Percentiles rank a stretch among this genome's conserved stretches.
These are phyloP conservation scores for Rhizophora apiculata DNA, from an alignment of 345 rosid species.

Conservation along the genomic window DNA sequence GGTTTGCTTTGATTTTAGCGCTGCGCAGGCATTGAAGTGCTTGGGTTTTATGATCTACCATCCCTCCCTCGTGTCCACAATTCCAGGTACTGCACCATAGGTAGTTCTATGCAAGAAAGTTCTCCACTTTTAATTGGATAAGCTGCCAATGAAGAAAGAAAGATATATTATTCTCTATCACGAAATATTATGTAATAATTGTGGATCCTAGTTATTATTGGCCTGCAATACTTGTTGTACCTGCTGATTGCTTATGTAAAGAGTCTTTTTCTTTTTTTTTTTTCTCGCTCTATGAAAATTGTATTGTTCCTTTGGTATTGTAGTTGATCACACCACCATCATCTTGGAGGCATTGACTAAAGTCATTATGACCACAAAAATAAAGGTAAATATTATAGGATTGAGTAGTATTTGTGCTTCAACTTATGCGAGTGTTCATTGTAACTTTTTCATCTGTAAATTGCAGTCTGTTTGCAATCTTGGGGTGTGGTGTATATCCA, in stretches of 20 bases:
- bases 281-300: neutral
- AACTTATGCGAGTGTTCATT: neutral
- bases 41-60: slow-evolving; percentile 54
- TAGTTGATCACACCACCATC: slow-evolving; percentile 31
- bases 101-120: too few species aligned
- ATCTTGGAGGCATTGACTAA: slow-evolving; percentile 38
- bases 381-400: slow-evolving; percentile 34
- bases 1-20: slow-evolving; percentile 26
- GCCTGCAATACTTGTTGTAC: too few species aligned
- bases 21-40: slow-evolving; percentile 61
- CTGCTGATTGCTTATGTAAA: neutral
- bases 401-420: slow-evolving; percentile 3
- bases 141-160: too few species aligned
- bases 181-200: too few species aligned
- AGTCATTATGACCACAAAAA: slow-evolving; percentile 36
- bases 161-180: too few species aligned
- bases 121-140: too few species aligned
- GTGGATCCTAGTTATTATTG: too few species aligned
- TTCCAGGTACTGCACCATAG: slow-evolving; percentile 30
- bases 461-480: slow-evolving; percentile 48
- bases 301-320: slow-evolving; percentile 2
- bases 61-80: slow-evolving; percentile 33
- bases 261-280: neutral
- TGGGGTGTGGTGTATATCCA: slow-evolving; percentile 57
- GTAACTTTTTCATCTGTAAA: slow-evolving; percentile 16